phyloP scores from a whole-genome alignment of 2,329 filamentous ascomycete genomes.

The Beauveria caledonica region DNA sequence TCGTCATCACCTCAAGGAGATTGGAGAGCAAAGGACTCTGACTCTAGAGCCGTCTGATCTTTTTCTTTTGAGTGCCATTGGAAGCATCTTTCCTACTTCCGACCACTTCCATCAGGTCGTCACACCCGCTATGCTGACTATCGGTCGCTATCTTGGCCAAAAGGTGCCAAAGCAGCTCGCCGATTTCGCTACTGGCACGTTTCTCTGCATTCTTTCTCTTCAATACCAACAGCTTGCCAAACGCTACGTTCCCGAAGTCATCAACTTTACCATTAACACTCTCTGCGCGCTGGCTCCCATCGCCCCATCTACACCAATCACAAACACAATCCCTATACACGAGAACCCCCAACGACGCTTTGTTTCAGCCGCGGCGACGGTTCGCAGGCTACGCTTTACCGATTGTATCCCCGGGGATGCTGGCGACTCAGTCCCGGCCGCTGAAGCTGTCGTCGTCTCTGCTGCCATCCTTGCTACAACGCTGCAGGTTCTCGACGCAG shows the following conservation, averaged over 20 bases:
- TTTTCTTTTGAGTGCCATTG: slow-evolving; percentile 72
- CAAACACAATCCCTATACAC: slow-evolving; percentile 56
- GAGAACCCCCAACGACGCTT: slow-evolving; percentile 43
- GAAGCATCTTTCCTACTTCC: slow-evolving; percentile 83
- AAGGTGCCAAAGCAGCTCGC: slow-evolving; percentile 56
- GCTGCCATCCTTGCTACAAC: slow-evolving; percentile 55
- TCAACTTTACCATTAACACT: slow-evolving; percentile 73
- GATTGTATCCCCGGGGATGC: slow-evolving; percentile 41
- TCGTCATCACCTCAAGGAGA: slow-evolving; percentile 59
- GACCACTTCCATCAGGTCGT: slow-evolving; percentile 96
- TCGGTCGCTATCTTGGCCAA: slow-evolving; percentile 75
- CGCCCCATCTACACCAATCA: slow-evolving; percentile 39
- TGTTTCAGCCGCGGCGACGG: slow-evolving; percentile 28
- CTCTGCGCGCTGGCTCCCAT: slow-evolving; percentile 58
- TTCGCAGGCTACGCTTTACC: slow-evolving; percentile 49
- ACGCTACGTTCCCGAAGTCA: slow-evolving; percentile 80
- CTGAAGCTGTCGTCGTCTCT: slow-evolving; percentile 32
- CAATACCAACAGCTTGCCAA: slow-evolving; percentile 80
- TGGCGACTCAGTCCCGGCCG: slow-evolving; percentile 24
- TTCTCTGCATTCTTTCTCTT: slow-evolving; percentile 67
- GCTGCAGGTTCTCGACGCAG: slow-evolving; percentile 55
- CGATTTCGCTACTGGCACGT: slow-evolving; percentile 67
- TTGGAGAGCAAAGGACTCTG: slow-evolving; percentile 40
- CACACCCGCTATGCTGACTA: slow-evolving; percentile 81
- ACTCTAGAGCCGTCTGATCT: slow-evolving; percentile 62